These are phyloP conservation scores for Cruciata laevipes DNA, from an alignment of 257 asterid species.

Conservation along the genomic window DNA sequence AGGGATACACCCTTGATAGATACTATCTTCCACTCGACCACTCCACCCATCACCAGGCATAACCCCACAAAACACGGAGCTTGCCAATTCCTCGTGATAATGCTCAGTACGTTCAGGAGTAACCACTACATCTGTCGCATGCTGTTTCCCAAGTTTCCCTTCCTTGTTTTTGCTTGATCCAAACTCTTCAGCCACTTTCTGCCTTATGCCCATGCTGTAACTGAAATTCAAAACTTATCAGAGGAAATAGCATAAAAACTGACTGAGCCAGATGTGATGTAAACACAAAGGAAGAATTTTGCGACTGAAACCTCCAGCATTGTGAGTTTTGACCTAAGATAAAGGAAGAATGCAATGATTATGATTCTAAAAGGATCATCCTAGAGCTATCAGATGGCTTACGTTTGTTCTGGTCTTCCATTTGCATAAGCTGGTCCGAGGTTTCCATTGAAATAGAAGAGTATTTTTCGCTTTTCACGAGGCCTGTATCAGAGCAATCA, in stretches of 20 bases:
- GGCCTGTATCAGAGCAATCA: conserved; percentile 49
- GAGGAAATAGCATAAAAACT: not conserved
- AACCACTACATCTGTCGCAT: conserved; percentile 66
- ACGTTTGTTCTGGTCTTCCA: conserved; percentile 95
- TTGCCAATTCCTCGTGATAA: conserved; percentile 69
- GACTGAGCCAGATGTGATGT: not conserved
- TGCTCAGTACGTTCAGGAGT: conserved; percentile 59
- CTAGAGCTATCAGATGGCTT: conserved; percentile 29
- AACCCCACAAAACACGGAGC: conserved; percentile 81
- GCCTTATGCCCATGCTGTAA: conserved; percentile 99
- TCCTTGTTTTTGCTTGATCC: conserved; percentile 78
- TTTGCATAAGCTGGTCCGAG: conserved; percentile 77
- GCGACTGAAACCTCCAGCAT: not conserved
- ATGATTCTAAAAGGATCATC: conserved; percentile 12
- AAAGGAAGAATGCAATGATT: conserved; percentile 3
- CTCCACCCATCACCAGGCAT: conserved; percentile 99
- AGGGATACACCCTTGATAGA: conserved; percentile 92
- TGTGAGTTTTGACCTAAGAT: not conserved
- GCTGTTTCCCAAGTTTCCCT: conserved; percentile 90
- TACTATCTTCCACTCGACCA: conserved; percentile 97
- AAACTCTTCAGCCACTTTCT: conserved; percentile 84
- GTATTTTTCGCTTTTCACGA: conserved; percentile 57
- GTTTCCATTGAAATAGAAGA: conserved; percentile 94
- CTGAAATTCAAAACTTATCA: conserved; percentile 27
- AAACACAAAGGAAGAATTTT: not conserved